Evolutionary conservation across 108 stramenopile species (phyloP).

Genomic region (Cyclotella choctawhatcheeana): DNA sequence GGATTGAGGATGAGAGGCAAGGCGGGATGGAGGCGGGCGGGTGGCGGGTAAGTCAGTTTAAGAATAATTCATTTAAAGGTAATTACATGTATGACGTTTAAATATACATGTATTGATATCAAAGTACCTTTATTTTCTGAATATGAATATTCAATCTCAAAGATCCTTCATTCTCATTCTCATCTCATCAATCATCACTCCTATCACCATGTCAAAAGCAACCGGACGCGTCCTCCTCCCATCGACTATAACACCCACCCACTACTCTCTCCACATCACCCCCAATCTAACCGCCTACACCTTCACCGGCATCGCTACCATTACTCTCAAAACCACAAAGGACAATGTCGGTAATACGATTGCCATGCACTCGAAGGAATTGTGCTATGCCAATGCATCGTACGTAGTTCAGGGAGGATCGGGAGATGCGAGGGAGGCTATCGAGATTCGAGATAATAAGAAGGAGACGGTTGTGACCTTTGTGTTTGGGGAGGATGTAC

Average conservation of each 20-base stretch:
- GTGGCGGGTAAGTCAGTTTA: too few relatives aligned
- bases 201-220: conserved; percentile 38
- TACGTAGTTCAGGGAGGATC: conserved; percentile 14
- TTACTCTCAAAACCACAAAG: conserved; percentile 50
- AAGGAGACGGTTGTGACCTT: conserved; percentile 83
- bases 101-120: too few relatives aligned
- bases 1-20: too few relatives aligned
- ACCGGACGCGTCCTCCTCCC: conserved; percentile 71
- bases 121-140: too few relatives aligned
- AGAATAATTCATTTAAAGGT: too few relatives aligned
- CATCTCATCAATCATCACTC: too few relatives aligned
- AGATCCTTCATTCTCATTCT: too few relatives aligned
- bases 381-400: conserved; percentile 71
- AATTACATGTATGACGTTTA: too few relatives aligned
- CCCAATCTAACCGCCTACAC: conserved; percentile 88
- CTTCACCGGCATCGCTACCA: conserved; percentile 69
- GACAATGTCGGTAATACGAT: conserved; percentile 60
- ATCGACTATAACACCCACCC: conserved; percentile 50
- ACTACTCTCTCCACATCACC: conserved; percentile 81
- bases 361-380: conserved; percentile 89
- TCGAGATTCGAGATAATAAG: conserved; percentile 60
- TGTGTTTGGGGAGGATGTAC: conserved; percentile 63
- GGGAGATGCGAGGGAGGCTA: conserved; percentile 28
- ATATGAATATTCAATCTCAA: too few relatives aligned
- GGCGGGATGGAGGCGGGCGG: too few relatives aligned